These are phyloP conservation scores for Geotrichum macrosporum DNA, from an alignment of 1,139 yeast species.

Conservation along the genomic window DNA sequence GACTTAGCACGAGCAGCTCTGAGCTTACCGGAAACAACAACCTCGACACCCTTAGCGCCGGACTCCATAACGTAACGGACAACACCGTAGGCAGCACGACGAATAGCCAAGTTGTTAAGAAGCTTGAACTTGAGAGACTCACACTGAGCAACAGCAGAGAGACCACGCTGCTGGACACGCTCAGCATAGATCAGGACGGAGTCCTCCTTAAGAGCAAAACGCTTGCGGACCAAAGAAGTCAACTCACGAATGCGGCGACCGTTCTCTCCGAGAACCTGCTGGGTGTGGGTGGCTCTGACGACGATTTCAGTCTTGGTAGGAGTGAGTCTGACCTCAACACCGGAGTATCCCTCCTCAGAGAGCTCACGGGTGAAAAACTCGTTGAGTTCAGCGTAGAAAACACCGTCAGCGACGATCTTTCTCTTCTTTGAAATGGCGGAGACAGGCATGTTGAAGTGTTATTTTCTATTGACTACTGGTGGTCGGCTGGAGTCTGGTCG, in stretches of 20 bases:
- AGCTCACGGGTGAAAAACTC: slow-evolving; percentile 99
- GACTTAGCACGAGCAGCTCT: slow-evolving; percentile 99
- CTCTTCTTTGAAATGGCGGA: slow-evolving; percentile 41
- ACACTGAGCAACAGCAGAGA: slow-evolving; percentile 99
- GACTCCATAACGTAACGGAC: slow-evolving; percentile 99
- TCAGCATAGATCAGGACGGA: slow-evolving; percentile 95
- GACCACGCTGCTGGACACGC: slow-evolving; percentile 99
- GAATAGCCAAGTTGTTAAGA: slow-evolving; percentile 97
- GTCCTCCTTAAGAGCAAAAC: slow-evolving; percentile 96
- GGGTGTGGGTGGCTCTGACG: slow-evolving; percentile 99
- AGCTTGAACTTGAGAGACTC: slow-evolving; percentile 98
- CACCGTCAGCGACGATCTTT: slow-evolving; percentile 96
- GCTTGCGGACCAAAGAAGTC: slow-evolving; percentile 95
- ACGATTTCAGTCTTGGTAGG: slow-evolving; percentile 97
- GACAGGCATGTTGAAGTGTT: slow-evolving; percentile 19
- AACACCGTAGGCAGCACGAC: slow-evolving; percentile 99
- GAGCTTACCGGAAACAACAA: slow-evolving; percentile 98
- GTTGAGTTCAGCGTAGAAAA: slow-evolving; percentile 99
- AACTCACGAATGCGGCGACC: slow-evolving; percentile 99
- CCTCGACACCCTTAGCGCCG: slow-evolving; percentile 99
- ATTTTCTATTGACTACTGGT: slow-evolving; percentile 5
- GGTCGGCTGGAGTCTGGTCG: slow-evolving; percentile 16
- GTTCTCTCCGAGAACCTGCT: slow-evolving; percentile 98
- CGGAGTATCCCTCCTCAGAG: slow-evolving; percentile 99
- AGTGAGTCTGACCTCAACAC: slow-evolving; percentile 99